These are phyloP conservation scores for Tubosaeta sp. DNA, from an alignment of 768 basidiomycete genomes.

Conservation along the genomic window DNA sequence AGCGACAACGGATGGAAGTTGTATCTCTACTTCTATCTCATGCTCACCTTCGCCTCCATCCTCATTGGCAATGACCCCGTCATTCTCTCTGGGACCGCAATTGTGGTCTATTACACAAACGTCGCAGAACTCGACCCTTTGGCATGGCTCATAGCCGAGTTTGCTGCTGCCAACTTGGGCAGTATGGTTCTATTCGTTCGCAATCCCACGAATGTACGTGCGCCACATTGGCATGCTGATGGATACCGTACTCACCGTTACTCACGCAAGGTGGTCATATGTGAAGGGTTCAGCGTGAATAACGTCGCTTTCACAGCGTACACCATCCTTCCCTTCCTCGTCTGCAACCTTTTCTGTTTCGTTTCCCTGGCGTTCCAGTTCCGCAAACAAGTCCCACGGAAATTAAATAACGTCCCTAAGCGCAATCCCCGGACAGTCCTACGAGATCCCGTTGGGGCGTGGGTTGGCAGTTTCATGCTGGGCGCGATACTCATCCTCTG, in stretches of 20 bases:
- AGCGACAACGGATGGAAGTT: slow-evolving; percentile 68
- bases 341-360: slow-evolving; percentile 59
- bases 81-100: slow-evolving; percentile 87
- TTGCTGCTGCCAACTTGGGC: slow-evolving; percentile 76
- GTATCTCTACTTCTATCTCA: slow-evolving; percentile 76
- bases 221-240: no score
- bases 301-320: slow-evolving; percentile 80
- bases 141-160: slow-evolving; percentile 72
- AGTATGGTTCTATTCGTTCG: slow-evolving; percentile 75
- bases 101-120: slow-evolving; percentile 83
- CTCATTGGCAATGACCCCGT: slow-evolving; percentile 93
- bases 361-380: slow-evolving; percentile 57
- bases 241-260: neutral
- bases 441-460: slow-evolving; percentile 68
- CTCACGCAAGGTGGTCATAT: slow-evolving; percentile 57
- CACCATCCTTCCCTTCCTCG: slow-evolving; percentile 76
- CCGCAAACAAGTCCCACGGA: slow-evolving; percentile 48
- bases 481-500: slow-evolving; percentile 64
- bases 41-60: slow-evolving; percentile 74
- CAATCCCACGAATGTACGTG: slow-evolving; percentile 79
- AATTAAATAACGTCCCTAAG: slow-evolving; percentile 33
- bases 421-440: no score
- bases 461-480: slow-evolving; percentile 67
- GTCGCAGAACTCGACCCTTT: slow-evolving; percentile 47
- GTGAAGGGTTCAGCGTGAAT: slow-evolving; percentile 77